These are phyloP conservation scores for Metarhizium anisopliae DNA, from an alignment of 2,329 filamentous ascomycete species.

Conservation along the genomic window DNA sequence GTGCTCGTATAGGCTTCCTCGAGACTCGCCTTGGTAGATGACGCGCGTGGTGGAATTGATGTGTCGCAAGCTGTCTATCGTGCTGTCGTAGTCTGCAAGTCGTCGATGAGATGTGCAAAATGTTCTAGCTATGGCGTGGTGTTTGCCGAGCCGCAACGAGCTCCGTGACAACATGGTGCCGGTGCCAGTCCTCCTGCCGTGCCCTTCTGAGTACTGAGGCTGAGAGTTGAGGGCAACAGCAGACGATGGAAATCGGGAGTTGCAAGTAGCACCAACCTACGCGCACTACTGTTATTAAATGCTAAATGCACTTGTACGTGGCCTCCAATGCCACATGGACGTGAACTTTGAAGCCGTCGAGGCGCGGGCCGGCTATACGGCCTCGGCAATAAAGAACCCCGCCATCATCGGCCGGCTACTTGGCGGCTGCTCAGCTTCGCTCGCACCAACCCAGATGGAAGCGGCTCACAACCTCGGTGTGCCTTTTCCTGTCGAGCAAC, in stretches of 20 bases:
- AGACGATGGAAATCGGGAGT: too few species aligned
- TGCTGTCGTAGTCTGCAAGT: conserved; percentile 14
- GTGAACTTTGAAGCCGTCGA: too few species aligned
- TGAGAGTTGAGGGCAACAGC: too few species aligned
- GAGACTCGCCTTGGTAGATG: conserved; percentile 23
- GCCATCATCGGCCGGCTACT: not conserved
- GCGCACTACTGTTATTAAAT: too few species aligned
- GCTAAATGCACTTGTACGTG: too few species aligned
- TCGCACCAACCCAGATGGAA: not conserved
- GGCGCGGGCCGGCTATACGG: not conserved
- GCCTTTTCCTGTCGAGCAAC: too few species aligned
- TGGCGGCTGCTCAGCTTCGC: not conserved
- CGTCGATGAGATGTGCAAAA: not conserved
- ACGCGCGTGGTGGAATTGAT: conserved; percentile 20
- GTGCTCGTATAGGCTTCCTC: not conserved
- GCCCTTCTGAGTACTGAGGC: too few species aligned
- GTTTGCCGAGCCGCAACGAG: not conserved
- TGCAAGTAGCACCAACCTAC: not conserved
- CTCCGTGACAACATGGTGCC: not conserved
- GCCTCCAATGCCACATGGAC: not conserved
- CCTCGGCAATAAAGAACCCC: not conserved
- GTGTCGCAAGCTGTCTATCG: conserved; percentile 19
- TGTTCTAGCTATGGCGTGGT: not conserved
- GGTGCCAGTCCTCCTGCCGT: not conserved
- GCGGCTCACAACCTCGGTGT: not conserved